Evolutionary conservation across 2,329 filamentous ascomycete species (phyloP).

Genomic region (Hawksworthiomyces lignivorus): DNA sequence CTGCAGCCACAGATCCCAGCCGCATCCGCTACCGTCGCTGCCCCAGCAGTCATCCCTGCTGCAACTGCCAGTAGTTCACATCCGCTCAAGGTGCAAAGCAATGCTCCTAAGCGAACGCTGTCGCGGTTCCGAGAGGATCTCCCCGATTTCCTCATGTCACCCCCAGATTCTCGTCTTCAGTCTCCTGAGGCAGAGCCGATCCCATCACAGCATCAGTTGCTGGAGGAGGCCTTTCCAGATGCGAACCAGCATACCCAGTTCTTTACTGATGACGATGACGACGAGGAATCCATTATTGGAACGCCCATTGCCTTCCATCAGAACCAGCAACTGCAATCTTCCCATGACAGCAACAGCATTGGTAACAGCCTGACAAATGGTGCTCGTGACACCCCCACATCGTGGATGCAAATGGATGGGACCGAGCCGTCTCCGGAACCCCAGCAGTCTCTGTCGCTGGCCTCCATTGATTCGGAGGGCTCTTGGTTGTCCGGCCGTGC

Average conservation of each 20-base stretch:
- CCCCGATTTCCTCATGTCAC: constrained; percentile 78
- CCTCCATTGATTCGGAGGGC: constrained; percentile 89
- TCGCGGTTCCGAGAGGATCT: constrained; percentile 91
- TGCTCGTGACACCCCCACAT: constrained; percentile 38
- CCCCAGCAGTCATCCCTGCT: constrained; percentile 29
- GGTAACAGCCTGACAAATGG: constrained; percentile 19
- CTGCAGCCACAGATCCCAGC: constrained; percentile 1
- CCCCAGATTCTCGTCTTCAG: constrained; percentile 71
- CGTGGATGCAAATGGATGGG: constrained; percentile 28
- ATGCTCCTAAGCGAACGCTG: constrained; percentile 66
- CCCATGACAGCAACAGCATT: constrained; percentile 6
- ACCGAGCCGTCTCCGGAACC: constrained; percentile 45
- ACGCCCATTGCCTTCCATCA: constrained; percentile 17
- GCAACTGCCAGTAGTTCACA: constrained; percentile 23
- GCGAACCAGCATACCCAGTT: not conserved
- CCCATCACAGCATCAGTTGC: constrained; percentile 18
- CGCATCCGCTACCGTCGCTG: constrained; percentile 21
- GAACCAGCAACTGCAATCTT: constrained; percentile 13
- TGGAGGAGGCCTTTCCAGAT: constrained; percentile 15
- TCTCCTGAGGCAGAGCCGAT: constrained; percentile 59
- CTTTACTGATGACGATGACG: constrained; percentile 17
- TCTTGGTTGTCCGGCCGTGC: constrained; percentile 85
- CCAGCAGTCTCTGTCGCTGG: constrained; percentile 76
- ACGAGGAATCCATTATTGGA: constrained; percentile 17
- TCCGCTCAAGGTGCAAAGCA: constrained; percentile 29